Evolutionary conservation across 163 green algal species (phyloP), one percentile per base, ranked within the genome.

Genomic region (Chlorella variabilis): DNA sequence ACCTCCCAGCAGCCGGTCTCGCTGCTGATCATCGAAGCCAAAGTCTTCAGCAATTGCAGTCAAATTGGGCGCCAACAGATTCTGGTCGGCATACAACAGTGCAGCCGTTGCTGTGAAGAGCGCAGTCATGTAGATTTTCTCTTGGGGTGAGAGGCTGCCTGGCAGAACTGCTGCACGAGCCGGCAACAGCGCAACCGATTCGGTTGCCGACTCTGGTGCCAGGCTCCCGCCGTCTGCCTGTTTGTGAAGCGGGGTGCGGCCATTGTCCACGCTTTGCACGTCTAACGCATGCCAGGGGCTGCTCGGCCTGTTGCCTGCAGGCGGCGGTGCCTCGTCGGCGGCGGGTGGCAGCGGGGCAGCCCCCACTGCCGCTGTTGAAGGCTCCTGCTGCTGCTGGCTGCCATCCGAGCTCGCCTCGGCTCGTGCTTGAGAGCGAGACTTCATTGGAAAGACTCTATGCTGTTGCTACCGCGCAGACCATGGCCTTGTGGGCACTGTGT

Each of bases 31-130:
- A 67, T 93, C 78, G 34, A 98, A 92, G 4, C 84, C 82, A 65
- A 98, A 96, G 39, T 92, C 91, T 27, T 48, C 33, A 56, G 89
- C 91, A 48, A 93, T 92, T 58, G 66, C 76, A 23, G 88, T 90
- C 34, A 98, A 84, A 65, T 97, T 95, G 1, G 95, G 95, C 6
- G 94, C 94, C 83, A 98, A 87, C 67, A 98, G 82, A 87, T 98
- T 98, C 78, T 98, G 94, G 73, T 98, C 75, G 27, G 92, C 92
- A 69, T 91, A 96, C 38, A 98, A 85, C 83, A 96, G 66, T 0
- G 90, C 88, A 7, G 89, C 91, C 5, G 90, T 91, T 9, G 91
- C 36, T 7, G 84, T 89, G 71, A 97, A 95, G 42, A 97, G 82
- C 5, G 51, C 20, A 13, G 85, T 77, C 59, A 83, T 82, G 59